phyloP scores from a whole-genome alignment of 208 protist species.

The Tritrichomonas foetus region DNA sequence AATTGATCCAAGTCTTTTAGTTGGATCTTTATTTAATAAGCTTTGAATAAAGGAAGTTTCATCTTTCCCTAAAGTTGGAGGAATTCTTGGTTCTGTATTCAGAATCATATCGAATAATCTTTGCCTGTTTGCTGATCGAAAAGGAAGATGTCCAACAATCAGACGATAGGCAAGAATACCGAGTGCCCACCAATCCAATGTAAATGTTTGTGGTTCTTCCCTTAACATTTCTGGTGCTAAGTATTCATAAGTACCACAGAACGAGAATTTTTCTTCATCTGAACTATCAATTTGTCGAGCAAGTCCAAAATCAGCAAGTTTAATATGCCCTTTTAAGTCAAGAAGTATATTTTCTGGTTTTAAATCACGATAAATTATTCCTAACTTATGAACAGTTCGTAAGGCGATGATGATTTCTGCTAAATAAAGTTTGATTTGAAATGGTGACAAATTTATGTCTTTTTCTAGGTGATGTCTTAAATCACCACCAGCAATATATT shows the following conservation, averaged over 20 bases:
- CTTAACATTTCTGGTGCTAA: background rate
- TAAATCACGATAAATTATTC: constrained; percentile 46
- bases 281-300: background rate
- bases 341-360: constrained; percentile 41
- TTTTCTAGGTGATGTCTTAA: background rate
- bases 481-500: constrained; percentile 2
- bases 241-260: constrained; percentile 19
- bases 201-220: background rate
- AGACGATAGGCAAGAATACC: background rate
- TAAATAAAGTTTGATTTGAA: background rate
- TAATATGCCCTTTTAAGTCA: background rate
- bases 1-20: background rate
- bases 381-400: background rate
- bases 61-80: background rate
- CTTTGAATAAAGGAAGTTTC: background rate
- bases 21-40: background rate
- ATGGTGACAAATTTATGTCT: background rate
- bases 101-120: background rate
- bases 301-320: background rate
- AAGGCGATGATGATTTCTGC: background rate
- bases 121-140: background rate
- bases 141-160: background rate
- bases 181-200: background rate
- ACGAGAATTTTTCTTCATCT: background rate
- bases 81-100: background rate